These are phyloP conservation scores for Henckelia pumila DNA, from an alignment of 257 asterid species.

Conservation along the genomic window DNA sequence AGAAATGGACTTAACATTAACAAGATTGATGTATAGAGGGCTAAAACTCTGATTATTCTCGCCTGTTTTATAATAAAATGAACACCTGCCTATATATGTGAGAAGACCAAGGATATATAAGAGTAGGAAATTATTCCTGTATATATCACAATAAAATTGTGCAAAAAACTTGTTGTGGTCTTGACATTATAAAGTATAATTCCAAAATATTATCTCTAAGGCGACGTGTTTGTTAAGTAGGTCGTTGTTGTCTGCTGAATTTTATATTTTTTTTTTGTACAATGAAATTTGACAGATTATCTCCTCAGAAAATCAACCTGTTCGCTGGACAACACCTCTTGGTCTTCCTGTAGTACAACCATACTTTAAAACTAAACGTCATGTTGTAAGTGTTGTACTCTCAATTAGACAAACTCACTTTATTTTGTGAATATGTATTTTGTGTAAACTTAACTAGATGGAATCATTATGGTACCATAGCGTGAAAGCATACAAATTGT, in stretches of 20 bases:
- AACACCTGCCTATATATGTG: no score
- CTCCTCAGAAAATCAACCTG: constrained; percentile 84
- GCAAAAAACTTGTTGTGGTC: neutral
- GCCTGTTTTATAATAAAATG: no score
- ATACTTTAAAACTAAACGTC: constrained; percentile 74
- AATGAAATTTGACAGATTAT: constrained; percentile 54
- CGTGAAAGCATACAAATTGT: neutral
- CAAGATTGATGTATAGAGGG: no score
- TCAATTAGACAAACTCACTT: neutral
- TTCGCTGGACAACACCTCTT: constrained; percentile 91
- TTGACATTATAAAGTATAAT: no score
- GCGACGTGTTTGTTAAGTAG: neutral
- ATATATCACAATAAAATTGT: no score
- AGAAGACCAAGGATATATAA: no score
- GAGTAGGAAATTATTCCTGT: no score
- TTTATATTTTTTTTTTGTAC: neutral
- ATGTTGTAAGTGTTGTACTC: constrained; percentile 53
- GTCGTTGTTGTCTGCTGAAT: neutral
- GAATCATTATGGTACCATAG: constrained; percentile 15
- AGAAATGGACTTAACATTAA: no score
- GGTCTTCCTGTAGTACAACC: constrained; percentile 99
- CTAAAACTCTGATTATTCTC: no score
- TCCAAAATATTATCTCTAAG: neutral
- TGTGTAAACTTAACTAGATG: neutral
- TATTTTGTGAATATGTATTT: constrained; percentile 3